A percentile compares a stretch with the other conserved stretches of the same genome.
These are phyloP conservation scores for Lactarius psammicola DNA, from an alignment of 768 basidiomycete species.

Conservation along the genomic window DNA sequence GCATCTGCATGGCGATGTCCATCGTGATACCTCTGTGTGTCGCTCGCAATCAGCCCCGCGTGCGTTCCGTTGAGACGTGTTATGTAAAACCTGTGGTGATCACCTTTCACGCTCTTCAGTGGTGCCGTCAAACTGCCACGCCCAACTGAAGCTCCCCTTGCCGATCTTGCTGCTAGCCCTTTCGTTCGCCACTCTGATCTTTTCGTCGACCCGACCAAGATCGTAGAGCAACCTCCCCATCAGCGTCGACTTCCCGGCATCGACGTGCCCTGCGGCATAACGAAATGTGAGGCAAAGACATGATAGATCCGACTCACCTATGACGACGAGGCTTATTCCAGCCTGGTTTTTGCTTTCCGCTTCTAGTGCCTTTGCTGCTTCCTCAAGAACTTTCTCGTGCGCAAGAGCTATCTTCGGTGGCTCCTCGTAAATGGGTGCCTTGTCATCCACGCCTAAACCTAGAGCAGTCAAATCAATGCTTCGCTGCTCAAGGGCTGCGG, in stretches of 20 bases:
- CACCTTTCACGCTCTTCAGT: slow-evolving; percentile 92
- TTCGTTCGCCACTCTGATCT: slow-evolving; percentile 79
- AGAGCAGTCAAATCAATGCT: slow-evolving; percentile 72
- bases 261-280: slow-evolving; percentile 78
- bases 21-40: slow-evolving; percentile 87
- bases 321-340: slow-evolving; percentile 82
- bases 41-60: slow-evolving; percentile 12
- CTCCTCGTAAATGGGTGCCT: slow-evolving; percentile 45
- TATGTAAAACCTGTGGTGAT: neutral
- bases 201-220: slow-evolving; percentile 83
- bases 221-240: slow-evolving; percentile 96
- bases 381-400: slow-evolving; percentile 79
- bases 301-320: slow-evolving; percentile 55
- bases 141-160: slow-evolving; percentile 96
- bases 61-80: neutral
- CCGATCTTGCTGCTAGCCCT: slow-evolving; percentile 86
- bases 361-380: slow-evolving; percentile 58
- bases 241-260: slow-evolving; percentile 96
- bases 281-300: neutral
- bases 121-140: slow-evolving; percentile 95
- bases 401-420: slow-evolving; percentile 66
- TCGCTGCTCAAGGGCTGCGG: slow-evolving; percentile 53
- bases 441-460: slow-evolving; percentile 56
- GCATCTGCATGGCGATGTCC: slow-evolving; percentile 86
- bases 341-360: slow-evolving; percentile 56